Evolutionary conservation across 176 grass and related monocot genomes (phyloP), one percentile per base, ranked within the genome.

Genomic region (Cenchrus fungigraminus): DNA sequence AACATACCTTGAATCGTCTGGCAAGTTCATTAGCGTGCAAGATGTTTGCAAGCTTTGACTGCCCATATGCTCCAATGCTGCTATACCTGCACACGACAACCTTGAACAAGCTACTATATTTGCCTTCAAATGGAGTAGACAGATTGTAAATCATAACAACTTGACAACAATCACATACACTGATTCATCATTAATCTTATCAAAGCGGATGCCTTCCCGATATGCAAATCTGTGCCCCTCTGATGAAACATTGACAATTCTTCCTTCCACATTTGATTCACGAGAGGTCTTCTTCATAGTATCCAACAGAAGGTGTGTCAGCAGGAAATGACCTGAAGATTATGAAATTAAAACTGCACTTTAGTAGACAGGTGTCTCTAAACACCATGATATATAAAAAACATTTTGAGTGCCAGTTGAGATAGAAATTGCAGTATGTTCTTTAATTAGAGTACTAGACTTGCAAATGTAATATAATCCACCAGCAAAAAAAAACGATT

Each of bases 1-100:
- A 11, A 34, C 1, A 25, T 81, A 92, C 96, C 93, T 92, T 89
- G 68, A 98, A 94, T 79, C 54, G 85, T 78, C 86, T 98, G 37
- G 93, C 69, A 84, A 98, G 96, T 81, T 98, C 96, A 87, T 92
- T 95, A 4, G 96, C 91, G 37, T 98, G 92, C 66, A 95, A 87
- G 84, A 98, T 98, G 65, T 92, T 98, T 12, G 86, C 79, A 84
- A 98, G 93, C 80, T 98, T 98, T 70, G 96, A 95, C 49, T 95
- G 96, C 52, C 91, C 96, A 82, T 98, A 98, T 74, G 93, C 97
- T 86, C 77, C 83, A 79, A 94, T 22, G 73, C 47, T 89, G 43
- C 11, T 83, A 72, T 98, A 98, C 66, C 97, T 95, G 89, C 57
- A 75, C 44, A 74, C 69, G 16, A 85, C 52, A 88, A 87, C 37